Evolutionary conservation across 257 asterid species (phyloP).

Genomic region (Vinca minor): DNA sequence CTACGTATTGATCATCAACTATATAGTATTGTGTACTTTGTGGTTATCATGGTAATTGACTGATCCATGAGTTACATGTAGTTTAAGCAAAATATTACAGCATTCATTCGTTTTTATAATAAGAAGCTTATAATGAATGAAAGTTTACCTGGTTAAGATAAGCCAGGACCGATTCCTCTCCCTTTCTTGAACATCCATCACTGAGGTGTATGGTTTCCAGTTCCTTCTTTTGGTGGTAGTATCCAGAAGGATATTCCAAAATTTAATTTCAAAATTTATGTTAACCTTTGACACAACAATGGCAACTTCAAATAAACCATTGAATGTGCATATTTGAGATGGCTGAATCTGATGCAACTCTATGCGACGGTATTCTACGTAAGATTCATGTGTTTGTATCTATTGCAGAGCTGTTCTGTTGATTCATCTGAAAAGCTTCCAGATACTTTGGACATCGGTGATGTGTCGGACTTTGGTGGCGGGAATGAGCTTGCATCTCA

Average conservation of each 20-base stretch:
- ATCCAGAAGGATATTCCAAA: neutral
- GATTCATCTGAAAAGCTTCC: slow-evolving; percentile 66
- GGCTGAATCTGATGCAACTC: neutral
- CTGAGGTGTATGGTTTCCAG: neutral
- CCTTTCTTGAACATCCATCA: neutral
- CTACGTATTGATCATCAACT: neutral
- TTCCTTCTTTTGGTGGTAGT: neutral
- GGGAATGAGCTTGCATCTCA: slow-evolving; percentile 19
- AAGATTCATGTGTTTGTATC: neutral
- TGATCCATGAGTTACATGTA: neutral
- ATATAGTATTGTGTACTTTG: neutral
- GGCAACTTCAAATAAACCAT: neutral
- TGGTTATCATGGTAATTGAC: neutral
- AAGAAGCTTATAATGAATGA: neutral
- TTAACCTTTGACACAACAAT: neutral
- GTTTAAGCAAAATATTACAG: neutral
- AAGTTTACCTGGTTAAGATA: neutral
- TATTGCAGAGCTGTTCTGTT: slow-evolving; percentile 28
- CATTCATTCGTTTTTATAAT: neutral
- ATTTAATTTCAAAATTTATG: neutral
- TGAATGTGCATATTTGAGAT: neutral
- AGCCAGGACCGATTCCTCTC: neutral
- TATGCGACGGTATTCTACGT: neutral
- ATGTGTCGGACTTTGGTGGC: slow-evolving; percentile 47
- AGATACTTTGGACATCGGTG: slow-evolving; percentile 78